phyloP scores from a whole-genome alignment of 2,329 filamentous ascomycete genomes.

The Pseudogymnoascus sp. region DNA sequence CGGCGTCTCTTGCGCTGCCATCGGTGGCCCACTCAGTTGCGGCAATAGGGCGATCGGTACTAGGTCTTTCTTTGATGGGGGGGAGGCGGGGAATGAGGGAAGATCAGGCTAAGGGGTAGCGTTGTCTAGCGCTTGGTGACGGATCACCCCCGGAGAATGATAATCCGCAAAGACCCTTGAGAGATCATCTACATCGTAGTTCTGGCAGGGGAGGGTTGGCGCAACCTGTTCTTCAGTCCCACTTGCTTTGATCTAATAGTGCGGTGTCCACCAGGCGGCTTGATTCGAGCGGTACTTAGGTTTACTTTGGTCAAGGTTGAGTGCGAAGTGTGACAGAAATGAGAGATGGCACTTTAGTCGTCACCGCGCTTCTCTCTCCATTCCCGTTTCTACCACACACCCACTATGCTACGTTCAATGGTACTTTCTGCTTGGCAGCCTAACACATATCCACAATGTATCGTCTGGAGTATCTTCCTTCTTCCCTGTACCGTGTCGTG shows the following conservation, averaged over 20 bases:
- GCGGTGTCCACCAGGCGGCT: not conserved
- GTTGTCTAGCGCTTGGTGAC: not conserved
- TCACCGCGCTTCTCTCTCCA: not conserved
- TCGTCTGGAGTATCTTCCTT: not conserved
- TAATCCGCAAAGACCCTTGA: not conserved
- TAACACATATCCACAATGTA: not conserved
- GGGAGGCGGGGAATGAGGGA: not conserved
- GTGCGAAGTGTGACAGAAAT: not conserved
- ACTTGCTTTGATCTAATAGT: not conserved
- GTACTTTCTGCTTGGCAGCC: not conserved
- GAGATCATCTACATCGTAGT: not conserved
- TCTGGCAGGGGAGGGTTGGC: not conserved
- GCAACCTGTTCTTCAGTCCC: not conserved
- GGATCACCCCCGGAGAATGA: not conserved
- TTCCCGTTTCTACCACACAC: not conserved
- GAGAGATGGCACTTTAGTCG: not conserved
- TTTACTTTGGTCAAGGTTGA: not conserved
- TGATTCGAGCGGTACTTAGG: not conserved
- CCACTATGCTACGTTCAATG: not conserved
- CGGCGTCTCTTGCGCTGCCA: not conserved
- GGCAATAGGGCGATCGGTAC: not conserved
- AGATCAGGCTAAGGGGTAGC: not conserved
- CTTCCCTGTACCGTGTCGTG: not conserved
- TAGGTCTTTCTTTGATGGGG: not conserved
- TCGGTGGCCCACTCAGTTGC: not conserved